These are phyloP conservation scores for Hortiboletus campestris DNA, from an alignment of 768 basidiomycete genomes.

Conservation along the genomic window DNA sequence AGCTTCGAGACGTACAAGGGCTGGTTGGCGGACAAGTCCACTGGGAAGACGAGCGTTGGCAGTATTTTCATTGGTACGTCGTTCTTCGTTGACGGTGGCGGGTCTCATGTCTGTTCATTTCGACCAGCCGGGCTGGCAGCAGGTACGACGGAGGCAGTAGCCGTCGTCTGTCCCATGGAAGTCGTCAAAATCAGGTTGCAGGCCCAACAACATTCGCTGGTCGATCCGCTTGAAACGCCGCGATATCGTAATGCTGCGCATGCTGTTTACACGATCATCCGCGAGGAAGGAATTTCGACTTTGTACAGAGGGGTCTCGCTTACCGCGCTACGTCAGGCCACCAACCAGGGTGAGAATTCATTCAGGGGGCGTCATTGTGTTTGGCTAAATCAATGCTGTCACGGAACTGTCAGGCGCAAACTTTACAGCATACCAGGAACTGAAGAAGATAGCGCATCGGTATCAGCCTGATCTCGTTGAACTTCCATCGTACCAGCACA, in stretches of 20 bases:
- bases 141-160: slow-evolving; percentile 92
- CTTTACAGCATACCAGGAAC: slow-evolving; percentile 96
- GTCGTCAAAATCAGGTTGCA: slow-evolving; percentile 98
- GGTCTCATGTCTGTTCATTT: neutral
- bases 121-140: slow-evolving; percentile 87
- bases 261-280: slow-evolving; percentile 90
- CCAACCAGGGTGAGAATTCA: slow-evolving; percentile 77
- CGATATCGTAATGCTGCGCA: slow-evolving; percentile 96
- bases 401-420: slow-evolving; percentile 68
- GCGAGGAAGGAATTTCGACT: slow-evolving; percentile 83
- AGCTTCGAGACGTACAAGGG: slow-evolving; percentile 95
- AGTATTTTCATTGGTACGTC: slow-evolving; percentile 82
- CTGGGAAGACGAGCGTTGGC: slow-evolving; percentile 77
- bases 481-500: slow-evolving; percentile 93
- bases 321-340: slow-evolving; percentile 94
- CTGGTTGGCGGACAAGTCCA: slow-evolving; percentile 69
- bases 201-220: slow-evolving; percentile 95
- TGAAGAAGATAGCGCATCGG: slow-evolving; percentile 79
- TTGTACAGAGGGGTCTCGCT: slow-evolving; percentile 92
- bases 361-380: neutral
- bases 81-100: neutral
- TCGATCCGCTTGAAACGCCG: slow-evolving; percentile 91
- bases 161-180: slow-evolving; percentile 98
- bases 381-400: neutral
- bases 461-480: slow-evolving; percentile 77